A percentile compares a stretch with the other conserved stretches of the same genome.
phyloP scores from a whole-genome alignment of 129 eudicot genomes.

The Arctium minus region DNA sequence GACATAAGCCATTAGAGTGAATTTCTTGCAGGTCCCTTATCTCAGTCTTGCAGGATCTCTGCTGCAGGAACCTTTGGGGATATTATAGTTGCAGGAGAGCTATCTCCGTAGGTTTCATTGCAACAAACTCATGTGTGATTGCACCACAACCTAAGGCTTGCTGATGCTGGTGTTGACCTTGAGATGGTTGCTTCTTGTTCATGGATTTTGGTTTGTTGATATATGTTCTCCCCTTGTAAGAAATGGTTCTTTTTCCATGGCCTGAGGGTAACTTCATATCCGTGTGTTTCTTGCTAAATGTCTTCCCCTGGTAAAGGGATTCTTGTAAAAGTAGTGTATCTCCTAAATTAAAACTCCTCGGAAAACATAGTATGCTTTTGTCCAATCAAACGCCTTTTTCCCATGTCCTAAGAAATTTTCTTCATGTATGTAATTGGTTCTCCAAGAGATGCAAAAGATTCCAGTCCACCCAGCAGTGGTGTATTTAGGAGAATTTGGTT shows the following conservation, averaged over 20 bases:
- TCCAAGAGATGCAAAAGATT: background rate
- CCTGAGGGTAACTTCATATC: no score
- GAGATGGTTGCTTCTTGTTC: background rate
- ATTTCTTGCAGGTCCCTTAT: background rate
- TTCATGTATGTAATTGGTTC: background rate
- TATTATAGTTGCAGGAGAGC: no score
- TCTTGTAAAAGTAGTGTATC: no score
- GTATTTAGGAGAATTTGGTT: background rate
- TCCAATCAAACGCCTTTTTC: no score
- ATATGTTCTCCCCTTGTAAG: no score
- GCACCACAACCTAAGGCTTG: background rate
- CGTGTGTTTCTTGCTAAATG: no score
- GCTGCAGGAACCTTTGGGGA: background rate
- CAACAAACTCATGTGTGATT: background rate
- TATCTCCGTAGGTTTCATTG: background rate
- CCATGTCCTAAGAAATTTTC: background rate
- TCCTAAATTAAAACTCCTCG: no score
- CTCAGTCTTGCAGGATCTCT: background rate
- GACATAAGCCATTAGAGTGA: background rate
- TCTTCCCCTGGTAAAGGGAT: no score
- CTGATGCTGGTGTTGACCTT: background rate
- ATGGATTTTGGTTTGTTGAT: no score
- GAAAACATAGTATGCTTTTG: no score
- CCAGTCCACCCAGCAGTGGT: background rate
- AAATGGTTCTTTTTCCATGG: no score